phyloP scores from a whole-genome alignment of 164 flowering plant genomes.

The grape (Vitis vinifera) region DNA sequence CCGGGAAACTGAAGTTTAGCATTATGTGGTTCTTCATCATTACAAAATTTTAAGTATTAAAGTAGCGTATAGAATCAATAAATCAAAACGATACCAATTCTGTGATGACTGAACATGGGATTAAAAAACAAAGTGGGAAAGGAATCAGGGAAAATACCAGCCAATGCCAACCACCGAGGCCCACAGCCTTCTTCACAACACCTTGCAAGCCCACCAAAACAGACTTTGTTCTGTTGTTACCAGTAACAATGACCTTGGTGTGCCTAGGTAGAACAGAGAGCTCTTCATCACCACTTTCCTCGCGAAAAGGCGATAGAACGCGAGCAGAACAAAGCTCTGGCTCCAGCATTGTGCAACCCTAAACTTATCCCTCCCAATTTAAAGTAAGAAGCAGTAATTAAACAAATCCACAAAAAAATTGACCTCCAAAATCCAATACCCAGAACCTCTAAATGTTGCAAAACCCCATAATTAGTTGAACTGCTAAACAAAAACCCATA shows the following conservation, averaged over 20 bases:
- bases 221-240: slow-evolving; percentile 92
- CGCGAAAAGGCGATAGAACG: slow-evolving; percentile 64
- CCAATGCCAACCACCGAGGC: slow-evolving; percentile 99
- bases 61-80: slow-evolving; percentile 13
- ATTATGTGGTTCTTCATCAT: slow-evolving; percentile 10
- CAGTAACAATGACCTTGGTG: slow-evolving; percentile 91
- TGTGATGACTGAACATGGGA: slow-evolving; percentile 3
- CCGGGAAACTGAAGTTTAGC: neutral
- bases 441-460: neutral
- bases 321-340: slow-evolving; percentile 62
- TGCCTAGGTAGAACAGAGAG: slow-evolving; percentile 91
- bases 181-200: slow-evolving; percentile 98
- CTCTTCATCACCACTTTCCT: slow-evolving; percentile 90
- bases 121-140: neutral
- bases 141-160: slow-evolving; percentile 55
- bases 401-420: neutral
- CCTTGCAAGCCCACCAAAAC: slow-evolving; percentile 95
- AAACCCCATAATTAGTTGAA: neutral
- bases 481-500: neutral
- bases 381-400: neutral
- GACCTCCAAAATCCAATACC: neutral
- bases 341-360: slow-evolving; percentile 49
- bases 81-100: slow-evolving; percentile 7
- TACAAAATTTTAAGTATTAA: slow-evolving; percentile 4
- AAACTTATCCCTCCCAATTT: slow-evolving; percentile 10